Percentiles rank a stretch among this genome's conserved stretches.
Conservation (phyloP, 345 rosid species). For the Acer campestre region DNA sequence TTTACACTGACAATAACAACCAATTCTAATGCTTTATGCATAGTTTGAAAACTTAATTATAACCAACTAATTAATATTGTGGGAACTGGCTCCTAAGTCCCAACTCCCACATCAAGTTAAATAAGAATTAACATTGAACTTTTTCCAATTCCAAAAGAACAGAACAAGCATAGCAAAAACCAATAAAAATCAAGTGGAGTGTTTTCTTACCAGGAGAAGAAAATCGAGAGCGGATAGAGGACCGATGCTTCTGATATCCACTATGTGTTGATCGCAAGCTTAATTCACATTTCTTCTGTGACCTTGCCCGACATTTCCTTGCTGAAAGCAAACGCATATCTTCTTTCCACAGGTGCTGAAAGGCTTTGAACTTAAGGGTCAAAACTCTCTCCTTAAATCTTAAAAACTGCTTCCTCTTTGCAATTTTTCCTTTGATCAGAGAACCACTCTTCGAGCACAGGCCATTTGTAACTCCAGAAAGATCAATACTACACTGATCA, state of each 20-base stretch:
- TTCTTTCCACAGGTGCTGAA: constrained; percentile 84
- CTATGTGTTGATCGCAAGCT: constrained; percentile 47
- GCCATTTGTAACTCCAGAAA: constrained; percentile 28
- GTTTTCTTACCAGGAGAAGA: constrained; percentile 64
- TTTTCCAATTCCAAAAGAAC: not conserved
- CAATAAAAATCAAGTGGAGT: not conserved
- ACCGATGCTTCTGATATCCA: constrained; percentile 62
- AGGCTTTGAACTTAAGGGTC: constrained; percentile 74
- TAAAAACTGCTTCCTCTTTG: constrained; percentile 40
- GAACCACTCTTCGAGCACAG: constrained; percentile 37
- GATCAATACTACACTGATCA: constrained; percentile 33
- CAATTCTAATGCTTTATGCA: not conserved
- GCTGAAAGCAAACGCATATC: constrained; percentile 60
- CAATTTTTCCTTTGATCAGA: constrained; percentile 49
- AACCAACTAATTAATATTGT: not conserved
- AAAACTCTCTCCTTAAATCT: constrained; percentile 80
- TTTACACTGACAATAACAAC: not conserved
- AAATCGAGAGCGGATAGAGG: constrained; percentile 66
- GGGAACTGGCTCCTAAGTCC: not conserved
- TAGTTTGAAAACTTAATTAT: not conserved
- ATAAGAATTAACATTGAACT: not conserved
- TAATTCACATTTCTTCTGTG: constrained; percentile 65
- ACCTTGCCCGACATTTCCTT: constrained; percentile 60
- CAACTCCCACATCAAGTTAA: not conserved
- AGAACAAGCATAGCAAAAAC: not conserved